phyloP scores from a whole-genome alignment of 768 basidiomycete genomes.

The Chalciporus sphaerocephalus region DNA sequence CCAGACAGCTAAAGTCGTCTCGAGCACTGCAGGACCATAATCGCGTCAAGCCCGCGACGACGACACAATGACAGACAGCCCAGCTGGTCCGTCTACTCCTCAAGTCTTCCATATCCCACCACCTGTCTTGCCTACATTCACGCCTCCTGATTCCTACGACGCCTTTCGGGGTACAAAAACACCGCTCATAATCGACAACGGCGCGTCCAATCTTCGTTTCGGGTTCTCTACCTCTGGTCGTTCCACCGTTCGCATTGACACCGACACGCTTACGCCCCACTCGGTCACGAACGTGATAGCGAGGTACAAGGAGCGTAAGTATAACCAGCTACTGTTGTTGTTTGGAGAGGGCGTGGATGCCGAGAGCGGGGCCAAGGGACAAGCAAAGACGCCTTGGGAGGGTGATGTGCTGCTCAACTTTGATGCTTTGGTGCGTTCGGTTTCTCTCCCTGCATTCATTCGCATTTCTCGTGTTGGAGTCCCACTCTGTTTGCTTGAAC shows the following conservation, averaged over 20 bases:
- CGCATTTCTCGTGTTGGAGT: background rate
- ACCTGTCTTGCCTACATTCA: slow-evolving; percentile 32
- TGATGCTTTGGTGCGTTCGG: slow-evolving; percentile 78
- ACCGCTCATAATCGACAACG: slow-evolving; percentile 87
- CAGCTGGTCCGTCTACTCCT: slow-evolving; percentile 7
- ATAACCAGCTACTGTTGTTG: slow-evolving; percentile 74
- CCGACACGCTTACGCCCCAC: slow-evolving; percentile 39
- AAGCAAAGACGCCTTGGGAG: slow-evolving; percentile 84
- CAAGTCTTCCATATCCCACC: slow-evolving; percentile 18
- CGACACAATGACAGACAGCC: slow-evolving; percentile 15
- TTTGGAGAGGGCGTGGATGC: slow-evolving; percentile 86
- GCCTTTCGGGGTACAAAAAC: slow-evolving; percentile 45
- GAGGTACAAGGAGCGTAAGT: slow-evolving; percentile 86
- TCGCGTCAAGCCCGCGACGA: background rate
- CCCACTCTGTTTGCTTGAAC: background rate
- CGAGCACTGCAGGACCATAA: background rate
- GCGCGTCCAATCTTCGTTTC: slow-evolving; percentile 76
- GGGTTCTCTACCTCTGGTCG: slow-evolving; percentile 63
- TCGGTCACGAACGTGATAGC: slow-evolving; percentile 69
- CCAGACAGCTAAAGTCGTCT: too few species aligned
- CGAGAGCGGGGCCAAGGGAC: slow-evolving; percentile 78
- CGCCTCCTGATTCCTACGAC: slow-evolving; percentile 46
- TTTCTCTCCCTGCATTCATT: background rate
- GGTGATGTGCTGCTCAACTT: slow-evolving; percentile 89
- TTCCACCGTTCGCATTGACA: background rate